phyloP scores from a whole-genome alignment of 495 filamentous ascomycete genomes.

The Penicillium parvum region DNA sequence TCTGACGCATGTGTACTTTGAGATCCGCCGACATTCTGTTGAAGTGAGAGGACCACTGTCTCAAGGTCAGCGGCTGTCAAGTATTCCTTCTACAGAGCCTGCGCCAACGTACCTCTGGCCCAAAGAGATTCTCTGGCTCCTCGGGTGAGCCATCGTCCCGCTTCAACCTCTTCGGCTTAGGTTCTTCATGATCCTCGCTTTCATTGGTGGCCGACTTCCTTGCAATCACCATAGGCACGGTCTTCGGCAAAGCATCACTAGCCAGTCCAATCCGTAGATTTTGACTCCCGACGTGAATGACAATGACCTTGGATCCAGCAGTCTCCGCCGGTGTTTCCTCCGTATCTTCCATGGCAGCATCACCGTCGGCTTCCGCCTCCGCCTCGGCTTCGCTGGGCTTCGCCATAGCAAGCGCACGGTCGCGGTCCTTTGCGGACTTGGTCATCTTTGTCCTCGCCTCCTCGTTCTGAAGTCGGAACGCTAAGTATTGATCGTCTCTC shows the following conservation, averaged over 20 bases:
- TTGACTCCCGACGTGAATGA: conserved; percentile 97
- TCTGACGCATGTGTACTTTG: conserved; percentile 82
- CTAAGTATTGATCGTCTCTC: conserved; percentile 92
- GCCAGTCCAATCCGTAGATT: conserved; percentile 89
- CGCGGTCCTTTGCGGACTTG: conserved; percentile 77
- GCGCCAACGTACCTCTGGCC: conserved; percentile 62
- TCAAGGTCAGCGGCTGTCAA: conserved; percentile 12
- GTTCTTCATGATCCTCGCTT: conserved; percentile 76
- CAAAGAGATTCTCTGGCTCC: conserved; percentile 74
- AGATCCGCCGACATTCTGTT: conserved; percentile 77
- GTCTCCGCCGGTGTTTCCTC: conserved; percentile 54
- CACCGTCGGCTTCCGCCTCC: conserved; percentile 53
- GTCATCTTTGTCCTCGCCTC: conserved; percentile 73
- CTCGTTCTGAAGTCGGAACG: conserved; percentile 79
- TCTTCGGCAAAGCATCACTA: conserved; percentile 91
- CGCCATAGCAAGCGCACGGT: conserved; percentile 73
- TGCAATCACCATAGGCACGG: conserved; percentile 88
- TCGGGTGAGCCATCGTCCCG: conserved; percentile 54
- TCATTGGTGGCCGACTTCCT: conserved; percentile 70
- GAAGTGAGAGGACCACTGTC: conserved; percentile 69
- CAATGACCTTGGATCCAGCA: conserved; percentile 86
- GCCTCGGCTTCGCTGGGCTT: conserved; percentile 41
- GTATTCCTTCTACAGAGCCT: background rate
- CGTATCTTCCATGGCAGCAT: conserved; percentile 61
- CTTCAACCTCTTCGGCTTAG: conserved; percentile 83